A percentile compares a stretch with the other conserved stretches of the same genome.
Conservation (phyloP, 169 alveolate genomes). For the Eimeria acervulina region DNA sequence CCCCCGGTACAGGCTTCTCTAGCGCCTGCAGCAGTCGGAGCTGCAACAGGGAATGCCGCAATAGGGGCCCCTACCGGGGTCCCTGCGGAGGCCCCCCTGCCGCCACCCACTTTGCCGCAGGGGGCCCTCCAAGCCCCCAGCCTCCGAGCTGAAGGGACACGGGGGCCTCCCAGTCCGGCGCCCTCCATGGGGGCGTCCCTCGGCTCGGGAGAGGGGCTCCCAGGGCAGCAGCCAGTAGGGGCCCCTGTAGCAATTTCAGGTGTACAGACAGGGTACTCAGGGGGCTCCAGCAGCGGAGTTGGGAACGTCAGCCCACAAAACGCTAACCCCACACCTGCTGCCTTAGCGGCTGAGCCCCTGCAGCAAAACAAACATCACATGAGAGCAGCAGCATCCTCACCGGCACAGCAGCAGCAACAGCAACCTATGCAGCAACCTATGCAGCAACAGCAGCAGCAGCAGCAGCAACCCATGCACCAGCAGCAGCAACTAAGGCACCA, state of each 20-base stretch:
- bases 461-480: neutral
- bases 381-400: neutral
- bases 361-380: neutral
- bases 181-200: neutral
- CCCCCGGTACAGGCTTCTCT: too few species aligned
- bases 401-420: neutral
- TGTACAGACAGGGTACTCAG: neutral
- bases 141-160: neutral
- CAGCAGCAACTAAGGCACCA: constrained; percentile 1
- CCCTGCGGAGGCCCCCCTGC: too few species aligned
- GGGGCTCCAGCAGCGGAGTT: neutral
- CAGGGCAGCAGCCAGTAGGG: neutral
- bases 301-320: neutral
- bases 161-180: neutral
- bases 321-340: neutral
- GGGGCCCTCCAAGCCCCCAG: neutral
- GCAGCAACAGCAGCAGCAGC: neutral
- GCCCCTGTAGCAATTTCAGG: neutral
- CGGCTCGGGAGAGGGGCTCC: neutral
- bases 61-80: too few species aligned
- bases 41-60: too few species aligned
- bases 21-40: too few species aligned
- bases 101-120: neutral
- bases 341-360: neutral
- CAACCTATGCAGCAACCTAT: too few species aligned